These are phyloP conservation scores for Dactylellina leptospora DNA, from an alignment of 2,329 filamentous ascomycete species.

Conservation along the genomic window DNA sequence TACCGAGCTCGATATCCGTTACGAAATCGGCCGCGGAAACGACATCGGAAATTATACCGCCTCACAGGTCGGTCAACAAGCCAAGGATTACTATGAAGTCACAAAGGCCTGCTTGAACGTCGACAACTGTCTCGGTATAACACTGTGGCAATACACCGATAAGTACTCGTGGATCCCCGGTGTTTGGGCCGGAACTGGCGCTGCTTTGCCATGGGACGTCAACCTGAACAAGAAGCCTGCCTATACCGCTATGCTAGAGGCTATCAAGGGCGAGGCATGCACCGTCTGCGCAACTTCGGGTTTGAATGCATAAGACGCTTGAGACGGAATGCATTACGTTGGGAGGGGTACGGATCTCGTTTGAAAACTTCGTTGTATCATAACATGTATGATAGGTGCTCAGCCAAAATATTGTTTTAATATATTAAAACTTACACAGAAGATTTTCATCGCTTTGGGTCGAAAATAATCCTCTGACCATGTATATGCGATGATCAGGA, in stretches of 20 bases:
- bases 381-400: conserved; percentile 36
- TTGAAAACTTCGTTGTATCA: conserved; percentile 32
- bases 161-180: conserved; percentile 62
- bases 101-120: conserved; percentile 51
- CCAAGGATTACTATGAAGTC: conserved; percentile 50
- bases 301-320: conserved; percentile 25
- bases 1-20: conserved; percentile 51
- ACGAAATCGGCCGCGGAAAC: conserved; percentile 49
- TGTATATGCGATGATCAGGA: too few species aligned
- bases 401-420: conserved; percentile 1
- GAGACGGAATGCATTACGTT: not conserved
- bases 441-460: too few species aligned
- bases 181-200: conserved; percentile 62
- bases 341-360: conserved; percentile 10
- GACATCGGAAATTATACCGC: conserved; percentile 47
- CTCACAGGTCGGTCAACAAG: conserved; percentile 44
- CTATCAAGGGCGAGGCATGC: conserved; percentile 42
- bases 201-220: conserved; percentile 62
- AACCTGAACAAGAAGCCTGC: conserved; percentile 63
- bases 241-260: conserved; percentile 60
- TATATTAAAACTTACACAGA: too few species aligned
- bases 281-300: conserved; percentile 30
- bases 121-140: conserved; percentile 61
- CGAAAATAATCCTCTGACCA: too few species aligned
- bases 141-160: conserved; percentile 63